Conservation (phyloP, 169 alveolate species). For the Plasmodium sp. region DNA sequence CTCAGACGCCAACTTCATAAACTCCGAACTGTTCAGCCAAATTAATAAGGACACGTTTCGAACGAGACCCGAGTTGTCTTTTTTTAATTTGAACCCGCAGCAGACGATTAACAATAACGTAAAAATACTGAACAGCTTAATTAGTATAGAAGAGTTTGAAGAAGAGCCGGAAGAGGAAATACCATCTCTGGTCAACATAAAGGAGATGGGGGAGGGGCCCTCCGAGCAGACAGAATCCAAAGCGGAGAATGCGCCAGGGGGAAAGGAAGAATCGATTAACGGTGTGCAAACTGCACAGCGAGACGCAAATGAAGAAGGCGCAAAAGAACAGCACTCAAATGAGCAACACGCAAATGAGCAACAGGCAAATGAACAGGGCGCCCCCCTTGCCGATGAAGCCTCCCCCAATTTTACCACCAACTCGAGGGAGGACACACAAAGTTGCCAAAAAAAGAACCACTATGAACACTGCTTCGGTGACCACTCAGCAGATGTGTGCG, state of each 20-base stretch:
- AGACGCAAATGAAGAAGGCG: neutral
- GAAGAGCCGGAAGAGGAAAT: slow-evolving; percentile 66
- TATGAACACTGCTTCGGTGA: neutral
- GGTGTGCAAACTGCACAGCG: neutral
- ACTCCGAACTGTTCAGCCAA: slow-evolving; percentile 75
- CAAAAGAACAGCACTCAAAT: no score
- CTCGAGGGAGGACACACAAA: neutral
- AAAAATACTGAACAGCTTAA: slow-evolving; percentile 44
- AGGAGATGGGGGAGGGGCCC: neutral
- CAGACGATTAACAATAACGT: slow-evolving; percentile 70
- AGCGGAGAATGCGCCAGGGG: neutral
- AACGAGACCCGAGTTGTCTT: slow-evolving; percentile 73
- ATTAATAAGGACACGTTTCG: slow-evolving; percentile 74
- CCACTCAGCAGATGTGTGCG: slow-evolving; percentile 37
- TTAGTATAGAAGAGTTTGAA: slow-evolving; percentile 32
- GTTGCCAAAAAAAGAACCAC: neutral
- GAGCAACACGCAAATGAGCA: neutral
- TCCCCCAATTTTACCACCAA: neutral
- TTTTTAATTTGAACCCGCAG: slow-evolving; percentile 70
- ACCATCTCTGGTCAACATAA: slow-evolving; percentile 54
- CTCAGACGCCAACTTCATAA: slow-evolving; percentile 9
- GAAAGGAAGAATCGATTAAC: neutral
- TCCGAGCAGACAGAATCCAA: neutral
- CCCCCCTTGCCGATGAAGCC: neutral
- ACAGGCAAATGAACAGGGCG: neutral